Evolutionary conservation across 1,139 yeast species (phyloP), one percentile per base, ranked within the genome.

Genomic region (Candida sanyaensis): DNA sequence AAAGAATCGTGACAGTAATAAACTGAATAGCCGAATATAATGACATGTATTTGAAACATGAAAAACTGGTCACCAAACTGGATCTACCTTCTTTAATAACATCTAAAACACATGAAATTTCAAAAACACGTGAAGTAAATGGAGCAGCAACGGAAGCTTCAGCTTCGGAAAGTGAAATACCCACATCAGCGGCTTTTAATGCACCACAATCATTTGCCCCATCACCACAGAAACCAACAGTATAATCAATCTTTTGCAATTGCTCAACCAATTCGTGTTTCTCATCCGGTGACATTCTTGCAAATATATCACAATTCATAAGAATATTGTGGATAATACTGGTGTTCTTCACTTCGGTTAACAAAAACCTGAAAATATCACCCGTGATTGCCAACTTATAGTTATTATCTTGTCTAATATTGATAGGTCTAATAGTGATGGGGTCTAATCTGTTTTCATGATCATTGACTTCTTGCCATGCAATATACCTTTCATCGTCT

Each of bases 61-160:
- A 85, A 68, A 93, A 93, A 55, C 96, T 88, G 1, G 99, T 93
- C 11, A 92, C 97, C 60, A 93, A 74, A 39, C 97, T 87, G 2
- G 97, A 93, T 53, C 99, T 78, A 10, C 99, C 99, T 65, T 95
- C 99, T 58, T 81, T 84, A 50, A 93, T 90, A 4, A 95, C 93
- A 62, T 89, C 91, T 55, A 90, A 69, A 27, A 93, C 96, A 71
- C 99, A 93, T 2, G 96, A 84, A 38, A 93, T 91, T 57, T 93
- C 97, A 68, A 93, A 93, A 1, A 81, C 68, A 44, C 95, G 78
- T 1, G 97, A 89, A 0, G 99, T 95, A 64, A 93, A 93, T 2
- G 99, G 99, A 0, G 99, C 98, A 0, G 99, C 99, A 21, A 95
- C 97, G 5, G 96, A 88, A 0, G 99, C 99, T 64, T 93, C 99